Evolutionary conservation across 2,329 filamentous ascomycete genomes (phyloP), one percentile per base, ranked within the genome.

Genomic region (Zalaria obscura): DNA sequence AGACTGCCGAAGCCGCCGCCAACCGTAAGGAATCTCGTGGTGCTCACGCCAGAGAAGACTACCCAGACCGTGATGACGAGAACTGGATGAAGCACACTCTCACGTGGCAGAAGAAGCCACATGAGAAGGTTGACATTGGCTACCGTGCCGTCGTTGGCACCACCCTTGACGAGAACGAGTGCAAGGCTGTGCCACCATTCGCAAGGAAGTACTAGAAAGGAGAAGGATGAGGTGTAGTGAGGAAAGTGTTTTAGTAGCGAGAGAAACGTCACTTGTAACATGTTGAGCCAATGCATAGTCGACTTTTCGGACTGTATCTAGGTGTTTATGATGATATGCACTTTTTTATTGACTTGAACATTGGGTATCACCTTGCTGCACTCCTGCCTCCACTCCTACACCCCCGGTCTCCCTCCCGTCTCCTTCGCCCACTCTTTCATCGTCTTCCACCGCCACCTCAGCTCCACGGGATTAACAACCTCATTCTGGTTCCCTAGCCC

Each of bases 41-140:
- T 61, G 91, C 91, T 25, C 91, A 98, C 66, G 91, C 91, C 51
- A 83, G 91, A 52, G 91, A 98, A 72, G 91, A 98, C 62, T 96
- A 65, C 75, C 89, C 89, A 44, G 88, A 96, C 11, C 82, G 91
- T 70, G 85, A 96, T 60, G 91, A 98, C 61, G 73, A 80, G 65
- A 82, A 93, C 65, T 96, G 89, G 89, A 95, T 95, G 89, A 96
- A 96, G 80, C 91, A 98, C 76, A 93, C 86, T 36, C 76, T 98
- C 47, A 86, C 81, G 51, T 98, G 82, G 82, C 91, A 98, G 75
- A 93, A 86, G 80, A 63, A 80, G 60, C 84, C 88, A 29, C 89
- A 96, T 57, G 83, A 82, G 59, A 77, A 86, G 68, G 78, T 91
- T 42, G 82, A 96, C 47, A 72, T 96, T 48, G 72, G 76, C 48